These are phyloP conservation scores for Colletotrichum tropicicola DNA, from an alignment of 2,329 filamentous ascomycete species.

Conservation along the genomic window DNA sequence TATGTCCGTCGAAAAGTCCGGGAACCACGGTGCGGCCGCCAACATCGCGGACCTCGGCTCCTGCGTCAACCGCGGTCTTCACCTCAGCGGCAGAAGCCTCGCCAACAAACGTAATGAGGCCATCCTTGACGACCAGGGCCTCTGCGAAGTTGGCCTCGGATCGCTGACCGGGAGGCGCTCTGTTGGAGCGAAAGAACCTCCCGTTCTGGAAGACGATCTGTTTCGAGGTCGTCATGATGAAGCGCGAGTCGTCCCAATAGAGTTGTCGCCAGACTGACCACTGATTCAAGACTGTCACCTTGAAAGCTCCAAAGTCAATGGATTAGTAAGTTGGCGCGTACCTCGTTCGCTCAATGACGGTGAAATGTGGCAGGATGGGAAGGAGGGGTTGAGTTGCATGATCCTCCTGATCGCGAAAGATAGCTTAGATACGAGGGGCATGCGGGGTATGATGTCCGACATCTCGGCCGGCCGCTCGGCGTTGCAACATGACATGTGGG, in stretches of 20 bases:
- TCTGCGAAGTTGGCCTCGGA: constrained; percentile 39
- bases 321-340: not conserved
- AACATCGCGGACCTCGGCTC: constrained; percentile 34
- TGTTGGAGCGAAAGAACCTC: constrained; percentile 26
- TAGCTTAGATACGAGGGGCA: constrained; percentile 8
- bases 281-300: not conserved
- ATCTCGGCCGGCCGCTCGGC: constrained; percentile 22
- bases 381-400: not conserved
- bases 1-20: constrained; percentile 66
- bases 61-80: constrained; percentile 34
- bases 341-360: not conserved
- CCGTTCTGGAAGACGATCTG: constrained; percentile 20
- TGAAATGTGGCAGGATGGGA: not conserved
- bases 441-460: constrained; percentile 18
- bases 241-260: not conserved
- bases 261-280: not conserved
- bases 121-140: constrained; percentile 44
- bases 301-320: not conserved
- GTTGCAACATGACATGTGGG: constrained; percentile 9
- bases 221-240: constrained; percentile 4
- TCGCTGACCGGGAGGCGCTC: constrained; percentile 1
- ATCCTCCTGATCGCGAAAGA: constrained; percentile 13
- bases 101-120: constrained; percentile 45
- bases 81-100: constrained; percentile 35
- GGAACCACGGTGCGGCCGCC: constrained; percentile 55